Conservation (phyloP, 306 rosid genomes). For the Rosa rugosa region DNA sequence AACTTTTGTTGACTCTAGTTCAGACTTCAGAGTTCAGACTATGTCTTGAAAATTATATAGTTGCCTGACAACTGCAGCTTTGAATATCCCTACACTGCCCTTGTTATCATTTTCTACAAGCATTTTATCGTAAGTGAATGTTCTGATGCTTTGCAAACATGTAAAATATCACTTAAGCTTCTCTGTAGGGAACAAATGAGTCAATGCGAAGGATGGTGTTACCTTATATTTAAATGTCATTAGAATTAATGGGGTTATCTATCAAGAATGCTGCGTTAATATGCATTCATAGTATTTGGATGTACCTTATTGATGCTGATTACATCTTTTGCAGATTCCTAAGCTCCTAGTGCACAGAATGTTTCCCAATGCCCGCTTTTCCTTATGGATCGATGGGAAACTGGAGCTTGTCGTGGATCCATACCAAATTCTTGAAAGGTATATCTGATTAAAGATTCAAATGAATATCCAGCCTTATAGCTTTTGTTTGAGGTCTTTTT, state of each 20-base stretch:
- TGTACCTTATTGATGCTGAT: conserved; percentile 24
- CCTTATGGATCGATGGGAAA: conserved; percentile 92
- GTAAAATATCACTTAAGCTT: conserved; percentile 8
- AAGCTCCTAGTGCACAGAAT: conserved; percentile 88
- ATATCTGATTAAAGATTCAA: conserved; percentile 14
- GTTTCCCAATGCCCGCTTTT: conserved; percentile 87
- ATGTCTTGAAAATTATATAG: background rate
- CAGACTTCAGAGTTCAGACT: background rate
- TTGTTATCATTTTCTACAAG: background rate
- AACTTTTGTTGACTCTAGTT: background rate
- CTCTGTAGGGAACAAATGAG: background rate
- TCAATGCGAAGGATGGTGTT: conserved; percentile 5
- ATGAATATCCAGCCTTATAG: background rate
- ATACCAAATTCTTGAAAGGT: conserved; percentile 90
- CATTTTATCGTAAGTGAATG: background rate
- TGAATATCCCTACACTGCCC: background rate
- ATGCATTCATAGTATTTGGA: conserved; percentile 11
- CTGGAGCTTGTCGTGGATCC: conserved; percentile 95
- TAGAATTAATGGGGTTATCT: background rate
- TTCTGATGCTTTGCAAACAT: background rate
- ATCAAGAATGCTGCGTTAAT: background rate
- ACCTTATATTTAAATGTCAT: background rate
- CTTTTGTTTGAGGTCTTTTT: background rate
- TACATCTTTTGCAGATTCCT: conserved; percentile 66
- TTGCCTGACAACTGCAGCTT: background rate